Percentiles rank a stretch among this genome's conserved stretches.
Conservation (phyloP, 2,329 filamentous ascomycete genomes). For the Penicillium psychrosexuale region DNA sequence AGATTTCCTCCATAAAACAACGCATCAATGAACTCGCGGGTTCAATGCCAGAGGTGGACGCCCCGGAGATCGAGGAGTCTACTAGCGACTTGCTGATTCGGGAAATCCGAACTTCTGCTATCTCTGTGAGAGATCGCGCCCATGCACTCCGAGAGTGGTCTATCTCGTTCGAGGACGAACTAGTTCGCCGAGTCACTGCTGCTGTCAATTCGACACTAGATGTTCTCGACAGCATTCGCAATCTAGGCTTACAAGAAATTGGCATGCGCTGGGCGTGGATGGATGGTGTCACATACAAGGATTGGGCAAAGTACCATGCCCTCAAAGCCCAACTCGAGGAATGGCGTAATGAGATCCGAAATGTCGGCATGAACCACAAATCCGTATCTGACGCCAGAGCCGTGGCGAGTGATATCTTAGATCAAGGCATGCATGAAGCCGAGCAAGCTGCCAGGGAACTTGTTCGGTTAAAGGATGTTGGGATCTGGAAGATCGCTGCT, state of each 20-base stretch:
- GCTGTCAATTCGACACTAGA: constrained; percentile 77
- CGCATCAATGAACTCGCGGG: constrained; percentile 59
- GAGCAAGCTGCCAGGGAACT: constrained; percentile 77
- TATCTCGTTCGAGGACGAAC: constrained; percentile 66
- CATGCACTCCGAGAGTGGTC: constrained; percentile 76
- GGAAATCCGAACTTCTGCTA: constrained; percentile 64
- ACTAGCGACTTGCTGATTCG: constrained; percentile 52
- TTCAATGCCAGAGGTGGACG: constrained; percentile 57
- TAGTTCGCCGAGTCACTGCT: constrained; percentile 64
- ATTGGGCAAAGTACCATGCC: constrained; percentile 93
- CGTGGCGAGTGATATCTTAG: constrained; percentile 67
- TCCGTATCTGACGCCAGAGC: constrained; percentile 66
- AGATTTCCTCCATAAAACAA: constrained; percentile 63
- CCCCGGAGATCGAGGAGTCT: constrained; percentile 51
- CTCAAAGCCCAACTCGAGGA: constrained; percentile 77
- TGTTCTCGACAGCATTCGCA: constrained; percentile 77
- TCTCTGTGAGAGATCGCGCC: constrained; percentile 72
- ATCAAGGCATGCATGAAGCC: constrained; percentile 75
- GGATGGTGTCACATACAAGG: constrained; percentile 91
- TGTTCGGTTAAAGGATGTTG: constrained; percentile 74
- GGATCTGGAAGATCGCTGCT: constrained; percentile 75
- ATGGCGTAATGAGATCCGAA: constrained; percentile 79
- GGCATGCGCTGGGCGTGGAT: constrained; percentile 94
- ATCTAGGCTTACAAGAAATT: constrained; percentile 83
- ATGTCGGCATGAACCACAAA: constrained; percentile 70